phyloP scores from a whole-genome alignment of 2,329 filamentous ascomycete genomes.

The Aureobasidium leucospermi region DNA sequence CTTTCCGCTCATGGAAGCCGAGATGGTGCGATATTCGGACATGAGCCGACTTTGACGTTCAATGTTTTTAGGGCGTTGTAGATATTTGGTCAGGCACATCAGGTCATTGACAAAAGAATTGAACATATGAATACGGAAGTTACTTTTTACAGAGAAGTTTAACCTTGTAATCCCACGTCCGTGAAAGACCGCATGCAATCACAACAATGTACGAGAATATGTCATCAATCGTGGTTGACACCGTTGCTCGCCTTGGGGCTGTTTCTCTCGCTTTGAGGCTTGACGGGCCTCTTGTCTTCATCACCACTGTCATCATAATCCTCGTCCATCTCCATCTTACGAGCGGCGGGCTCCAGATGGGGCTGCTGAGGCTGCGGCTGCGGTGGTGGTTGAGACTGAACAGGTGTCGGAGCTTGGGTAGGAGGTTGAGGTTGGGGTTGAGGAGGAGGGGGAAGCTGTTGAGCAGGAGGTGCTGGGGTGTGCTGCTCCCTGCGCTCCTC shows the following conservation, averaged over 20 bases:
- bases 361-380: constrained; percentile 15
- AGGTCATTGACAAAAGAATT: background rate
- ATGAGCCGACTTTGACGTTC: too few relatives aligned
- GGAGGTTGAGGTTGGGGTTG: constrained; percentile 37
- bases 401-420: constrained; percentile 37
- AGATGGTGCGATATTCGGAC: too few relatives aligned
- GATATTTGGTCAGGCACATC: background rate
- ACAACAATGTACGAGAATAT: background rate
- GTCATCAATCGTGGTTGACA: constrained; percentile 5
- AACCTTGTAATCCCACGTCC: background rate
- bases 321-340: constrained; percentile 96
- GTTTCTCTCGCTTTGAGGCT: constrained; percentile 38
- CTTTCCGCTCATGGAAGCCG: too few relatives aligned
- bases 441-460: constrained; percentile 45
- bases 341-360: constrained; percentile 72
- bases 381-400: constrained; percentile 29
- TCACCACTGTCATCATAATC: constrained; percentile 94
- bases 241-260: constrained; percentile 29
- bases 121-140: background rate
- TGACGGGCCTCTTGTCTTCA: constrained; percentile 56
- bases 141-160: background rate
- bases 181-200: background rate
- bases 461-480: constrained; percentile 34
- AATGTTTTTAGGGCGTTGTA: too few relatives aligned
- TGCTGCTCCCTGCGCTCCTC: constrained; percentile 37